These are phyloP conservation scores for Paracoccidioides brasiliensis DNA, from an alignment of 2,329 filamentous ascomycete genomes.

Conservation along the genomic window DNA sequence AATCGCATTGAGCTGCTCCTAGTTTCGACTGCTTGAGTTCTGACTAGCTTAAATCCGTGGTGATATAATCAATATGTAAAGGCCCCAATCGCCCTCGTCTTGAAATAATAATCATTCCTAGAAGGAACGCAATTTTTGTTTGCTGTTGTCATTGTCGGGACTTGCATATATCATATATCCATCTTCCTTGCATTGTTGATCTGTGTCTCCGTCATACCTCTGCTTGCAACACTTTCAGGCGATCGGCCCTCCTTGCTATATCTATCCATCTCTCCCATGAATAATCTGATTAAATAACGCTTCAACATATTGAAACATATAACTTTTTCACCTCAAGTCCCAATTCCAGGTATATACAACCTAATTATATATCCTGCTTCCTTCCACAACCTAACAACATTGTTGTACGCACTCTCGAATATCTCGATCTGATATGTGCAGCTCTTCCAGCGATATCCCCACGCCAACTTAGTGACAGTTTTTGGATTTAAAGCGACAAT, in stretches of 20 bases:
- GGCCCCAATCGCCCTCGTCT: neutral
- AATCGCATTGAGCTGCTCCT: neutral
- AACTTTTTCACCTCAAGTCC: neutral
- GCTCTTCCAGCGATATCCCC: neutral
- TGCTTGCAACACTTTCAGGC: neutral
- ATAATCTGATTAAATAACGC: neutral
- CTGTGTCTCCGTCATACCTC: neutral
- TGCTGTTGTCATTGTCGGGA: neutral
- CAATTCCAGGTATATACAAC: neutral
- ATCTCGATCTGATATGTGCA: neutral
- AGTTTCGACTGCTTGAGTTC: neutral
- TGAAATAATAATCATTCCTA: neutral
- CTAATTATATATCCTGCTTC: neutral
- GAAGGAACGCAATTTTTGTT: neutral
- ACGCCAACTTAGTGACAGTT: neutral
- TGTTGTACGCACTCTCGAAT: neutral
- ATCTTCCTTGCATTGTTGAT: neutral
- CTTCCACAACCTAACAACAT: neutral
- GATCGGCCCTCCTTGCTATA: neutral
- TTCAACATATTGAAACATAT: neutral
- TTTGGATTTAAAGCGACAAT: neutral
- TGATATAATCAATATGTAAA: slow-evolving; percentile 2
- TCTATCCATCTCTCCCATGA: neutral
- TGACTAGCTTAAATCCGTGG: neutral
- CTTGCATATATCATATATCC: neutral